Evolutionary conservation across 768 basidiomycete genomes (phyloP).

Genomic region (Boletus fagicola): DNA sequence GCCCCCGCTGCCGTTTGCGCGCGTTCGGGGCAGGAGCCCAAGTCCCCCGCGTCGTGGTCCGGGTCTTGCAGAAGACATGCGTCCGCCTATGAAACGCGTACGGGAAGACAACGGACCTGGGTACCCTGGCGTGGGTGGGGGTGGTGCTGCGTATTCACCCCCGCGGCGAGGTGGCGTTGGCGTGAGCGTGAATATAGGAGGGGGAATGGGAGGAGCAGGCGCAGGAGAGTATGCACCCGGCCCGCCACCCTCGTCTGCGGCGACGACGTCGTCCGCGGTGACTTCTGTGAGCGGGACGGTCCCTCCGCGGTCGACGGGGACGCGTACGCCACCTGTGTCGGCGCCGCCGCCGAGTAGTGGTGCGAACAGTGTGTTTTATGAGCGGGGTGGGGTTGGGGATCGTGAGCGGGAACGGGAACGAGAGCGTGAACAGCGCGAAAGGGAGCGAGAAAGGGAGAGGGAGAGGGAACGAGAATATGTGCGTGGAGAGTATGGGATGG

Average conservation of each 20-base stretch:
- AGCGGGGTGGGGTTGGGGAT: slow-evolving; percentile 12
- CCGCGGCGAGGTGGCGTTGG: slow-evolving; percentile 19
- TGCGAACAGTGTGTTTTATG: slow-evolving; percentile 34
- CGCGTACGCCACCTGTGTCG: slow-evolving; percentile 22
- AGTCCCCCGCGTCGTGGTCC: slow-evolving; percentile 37
- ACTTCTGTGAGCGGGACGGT: slow-evolving; percentile 1
- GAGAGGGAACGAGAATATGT: slow-evolving; percentile 38
- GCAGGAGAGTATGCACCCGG: slow-evolving; percentile 25
- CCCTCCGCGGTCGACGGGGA: slow-evolving; percentile 9
- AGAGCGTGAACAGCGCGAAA: slow-evolving; percentile 12
- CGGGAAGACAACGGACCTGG: slow-evolving; percentile 42
- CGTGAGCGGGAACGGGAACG: slow-evolving; percentile 13
- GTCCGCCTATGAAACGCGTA: slow-evolving; percentile 46
- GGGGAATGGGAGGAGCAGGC: neutral
- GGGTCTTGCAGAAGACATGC: slow-evolving; percentile 35
- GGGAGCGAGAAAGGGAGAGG: slow-evolving; percentile 14
- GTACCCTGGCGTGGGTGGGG: slow-evolving; percentile 4
- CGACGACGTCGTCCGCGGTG: slow-evolving; percentile 4
- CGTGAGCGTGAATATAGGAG: neutral
- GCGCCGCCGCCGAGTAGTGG: slow-evolving; percentile 27
- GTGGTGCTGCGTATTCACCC: slow-evolving; percentile 30
- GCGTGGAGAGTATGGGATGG: slow-evolving; percentile 29
- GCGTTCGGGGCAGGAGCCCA: slow-evolving; percentile 46
- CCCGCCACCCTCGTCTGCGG: slow-evolving; percentile 20
- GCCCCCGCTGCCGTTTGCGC: slow-evolving; percentile 29